Conservation (phyloP, 2,329 filamentous ascomycete species). For the Aureobasidium leucospermi region DNA sequence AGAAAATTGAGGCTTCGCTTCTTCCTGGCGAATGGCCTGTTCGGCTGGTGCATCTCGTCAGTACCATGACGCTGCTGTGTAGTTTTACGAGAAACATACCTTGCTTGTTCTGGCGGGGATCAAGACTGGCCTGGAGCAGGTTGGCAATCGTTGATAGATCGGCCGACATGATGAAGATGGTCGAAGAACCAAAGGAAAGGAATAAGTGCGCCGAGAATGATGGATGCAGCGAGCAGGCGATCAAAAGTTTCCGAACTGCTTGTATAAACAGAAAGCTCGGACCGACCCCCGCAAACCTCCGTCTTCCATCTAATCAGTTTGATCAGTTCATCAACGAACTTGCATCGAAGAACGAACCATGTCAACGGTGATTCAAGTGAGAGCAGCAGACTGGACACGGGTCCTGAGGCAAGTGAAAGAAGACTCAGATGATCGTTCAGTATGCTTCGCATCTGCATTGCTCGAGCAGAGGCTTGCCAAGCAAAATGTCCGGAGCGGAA, state of each 20-base stretch:
- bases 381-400: too few species aligned
- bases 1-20: constrained; percentile 80
- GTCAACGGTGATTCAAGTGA: too few species aligned
- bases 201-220: background rate
- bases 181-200: background rate
- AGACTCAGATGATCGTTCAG: too few species aligned
- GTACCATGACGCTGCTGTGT: background rate
- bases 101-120: constrained; percentile 81
- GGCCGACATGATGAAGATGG: constrained; percentile 45
- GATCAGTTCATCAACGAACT: too few species aligned
- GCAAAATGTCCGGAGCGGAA: too few species aligned
- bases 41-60: constrained; percentile 58
- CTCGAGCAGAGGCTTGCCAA: too few species aligned
- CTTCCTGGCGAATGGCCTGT: constrained; percentile 66
- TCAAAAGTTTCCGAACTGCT: background rate
- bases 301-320: too few species aligned
- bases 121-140: constrained; percentile 83
- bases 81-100: constrained; percentile 46
- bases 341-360: too few species aligned
- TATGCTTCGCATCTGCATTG: too few species aligned
- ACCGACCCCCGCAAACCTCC: background rate
- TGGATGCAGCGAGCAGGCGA: background rate
- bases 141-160: constrained; percentile 62
- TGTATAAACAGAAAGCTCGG: background rate
- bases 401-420: too few species aligned